Evolutionary conservation across 805 yeast species (phyloP).

Genomic region (Debaryomyces prosopidis): DNA sequence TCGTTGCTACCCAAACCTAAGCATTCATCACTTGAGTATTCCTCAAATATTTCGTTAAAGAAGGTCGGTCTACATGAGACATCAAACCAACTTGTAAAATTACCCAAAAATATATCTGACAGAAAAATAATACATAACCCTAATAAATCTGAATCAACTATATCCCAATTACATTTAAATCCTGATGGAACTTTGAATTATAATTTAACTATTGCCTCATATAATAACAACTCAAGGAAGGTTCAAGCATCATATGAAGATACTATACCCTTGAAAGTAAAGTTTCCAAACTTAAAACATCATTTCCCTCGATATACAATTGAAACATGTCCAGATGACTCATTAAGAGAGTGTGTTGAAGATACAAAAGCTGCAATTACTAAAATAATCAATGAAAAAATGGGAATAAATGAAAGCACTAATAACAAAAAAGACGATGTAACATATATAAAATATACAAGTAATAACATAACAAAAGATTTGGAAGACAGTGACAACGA

Average conservation of each 20-base stretch:
- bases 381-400: slow-evolving; percentile 45
- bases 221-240: slow-evolving; percentile 14
- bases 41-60: background rate
- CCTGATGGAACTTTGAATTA: slow-evolving; percentile 29
- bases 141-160: slow-evolving; percentile 6
- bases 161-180: slow-evolving; percentile 24
- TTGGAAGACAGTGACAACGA: slow-evolving; percentile 9
- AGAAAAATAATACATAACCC: slow-evolving; percentile 2
- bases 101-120: slow-evolving; percentile 1
- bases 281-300: slow-evolving; percentile 39
- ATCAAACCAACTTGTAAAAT: slow-evolving; percentile 3
- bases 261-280: slow-evolving; percentile 57
- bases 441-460: slow-evolving; percentile 17
- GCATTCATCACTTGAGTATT: background rate
- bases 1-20: slow-evolving; percentile 6
- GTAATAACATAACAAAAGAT: slow-evolving; percentile 13
- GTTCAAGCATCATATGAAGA: slow-evolving; percentile 54
- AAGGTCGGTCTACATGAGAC: background rate
- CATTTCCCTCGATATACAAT: slow-evolving; percentile 40
- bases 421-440: slow-evolving; percentile 41
- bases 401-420: slow-evolving; percentile 22
- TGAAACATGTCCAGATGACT: slow-evolving; percentile 43
- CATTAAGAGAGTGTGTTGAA: slow-evolving; percentile 46
- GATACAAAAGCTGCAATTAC: slow-evolving; percentile 61
- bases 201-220: slow-evolving; percentile 23